Percentiles rank a stretch among this genome's conserved stretches.
These are phyloP conservation scores for Curvularia eragrostidis DNA, from an alignment of 2,329 filamentous ascomycete species.

Conservation along the genomic window DNA sequence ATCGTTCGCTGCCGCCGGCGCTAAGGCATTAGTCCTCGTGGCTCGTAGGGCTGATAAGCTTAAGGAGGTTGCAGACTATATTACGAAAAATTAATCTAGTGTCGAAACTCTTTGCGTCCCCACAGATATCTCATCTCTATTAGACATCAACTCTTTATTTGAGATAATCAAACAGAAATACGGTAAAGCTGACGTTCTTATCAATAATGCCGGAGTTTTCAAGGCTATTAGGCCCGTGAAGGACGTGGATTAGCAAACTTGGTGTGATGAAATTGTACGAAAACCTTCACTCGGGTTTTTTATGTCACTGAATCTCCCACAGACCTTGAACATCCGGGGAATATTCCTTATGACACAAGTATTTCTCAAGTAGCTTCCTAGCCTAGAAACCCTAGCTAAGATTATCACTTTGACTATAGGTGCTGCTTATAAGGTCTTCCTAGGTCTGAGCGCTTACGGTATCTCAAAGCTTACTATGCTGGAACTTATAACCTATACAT, in stretches of 20 bases:
- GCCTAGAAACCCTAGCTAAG: slow-evolving; percentile 23
- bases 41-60: slow-evolving; percentile 41
- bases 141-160: slow-evolving; percentile 31
- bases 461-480: slow-evolving; percentile 28
- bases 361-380: slow-evolving; percentile 38
- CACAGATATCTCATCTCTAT: slow-evolving; percentile 40
- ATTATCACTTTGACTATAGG: slow-evolving; percentile 34
- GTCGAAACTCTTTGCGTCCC: slow-evolving; percentile 41
- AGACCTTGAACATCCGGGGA: slow-evolving; percentile 48
- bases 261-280: slow-evolving; percentile 36
- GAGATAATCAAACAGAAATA: slow-evolving; percentile 29
- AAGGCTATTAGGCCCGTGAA: slow-evolving; percentile 22
- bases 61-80: slow-evolving; percentile 26
- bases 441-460: slow-evolving; percentile 23
- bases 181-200: slow-evolving; percentile 31
- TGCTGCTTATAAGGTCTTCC: slow-evolving; percentile 22
- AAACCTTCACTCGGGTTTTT: too few species aligned
- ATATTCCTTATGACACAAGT: slow-evolving; percentile 42
- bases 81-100: slow-evolving; percentile 38
- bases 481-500: slow-evolving; percentile 28
- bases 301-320: too few species aligned
- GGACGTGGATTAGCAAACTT: slow-evolving; percentile 25
- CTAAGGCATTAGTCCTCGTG: slow-evolving; percentile 47
- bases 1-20: slow-evolving; percentile 47
- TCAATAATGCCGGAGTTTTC: slow-evolving; percentile 23